Evolutionary conservation across 2,329 filamentous ascomycete species (phyloP), one percentile per base, ranked within the genome.

Genomic region (Geosmithia morbida): DNA sequence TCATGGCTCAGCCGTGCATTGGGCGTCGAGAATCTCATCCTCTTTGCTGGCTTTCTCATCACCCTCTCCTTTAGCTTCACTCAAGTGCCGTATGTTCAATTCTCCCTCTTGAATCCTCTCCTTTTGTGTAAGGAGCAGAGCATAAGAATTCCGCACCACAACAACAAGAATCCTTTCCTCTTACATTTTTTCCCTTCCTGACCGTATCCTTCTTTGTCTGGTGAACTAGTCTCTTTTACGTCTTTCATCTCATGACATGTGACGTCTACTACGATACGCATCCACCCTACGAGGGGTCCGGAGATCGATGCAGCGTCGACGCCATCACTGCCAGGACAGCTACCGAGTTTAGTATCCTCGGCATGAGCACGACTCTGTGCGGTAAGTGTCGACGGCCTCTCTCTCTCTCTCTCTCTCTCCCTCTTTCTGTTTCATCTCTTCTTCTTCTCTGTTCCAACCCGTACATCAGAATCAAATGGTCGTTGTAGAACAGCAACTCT

Each of bases 171-270:
- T 16, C 29, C 29, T 11, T 18, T 19, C 14, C 6, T 16, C 10
- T 8, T 19, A 10, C n/a, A 45, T 43, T 48, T 10, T 43, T 5
- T 13, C 7, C 3, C 30, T 30, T 39, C 17, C 50, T 55, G 26
- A 59, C 37, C 4, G 0, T 1, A 3, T 17, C 33, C 7, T 6
- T 30, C 29, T 30, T 30, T 11, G 11, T 30, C 29, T n/a, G 22
- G 22, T 26, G 22, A 26, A 26, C 22, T 43, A 67, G 69, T 3
- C 61, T 74, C 4, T 63, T 83, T 43, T 83, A 82, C 59, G 78
- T 81, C 20, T 85, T 86, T 54, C 78, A 79, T 49, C 58, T 83
- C 2, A 85, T 86, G 81, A 79, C 77, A 45, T 87, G 83, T 61
- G 78, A 86, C 48, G 71, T 74, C 46, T 87, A 79, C 58, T 87